These are phyloP conservation scores for Cyclotella baltica DNA, from an alignment of 108 stramenopile species.

Conservation along the genomic window DNA sequence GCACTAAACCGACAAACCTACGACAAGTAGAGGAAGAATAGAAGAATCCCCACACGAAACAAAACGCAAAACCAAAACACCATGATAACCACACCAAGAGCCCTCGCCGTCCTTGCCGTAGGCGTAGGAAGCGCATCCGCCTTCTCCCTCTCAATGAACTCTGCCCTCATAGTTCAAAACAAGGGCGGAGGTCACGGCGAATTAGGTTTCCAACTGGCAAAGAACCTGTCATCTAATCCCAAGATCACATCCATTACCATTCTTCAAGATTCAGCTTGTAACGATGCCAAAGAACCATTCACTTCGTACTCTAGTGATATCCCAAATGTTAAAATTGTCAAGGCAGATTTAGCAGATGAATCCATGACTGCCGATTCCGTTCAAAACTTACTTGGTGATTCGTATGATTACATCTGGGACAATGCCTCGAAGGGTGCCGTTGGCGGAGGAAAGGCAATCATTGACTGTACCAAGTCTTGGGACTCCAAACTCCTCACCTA, in stretches of 20 bases:
- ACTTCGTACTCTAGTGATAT: conserved; percentile 75
- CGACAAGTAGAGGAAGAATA: too few relatives aligned
- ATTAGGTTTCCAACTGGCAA: conserved; percentile 82
- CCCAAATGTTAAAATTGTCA: conserved; percentile 77
- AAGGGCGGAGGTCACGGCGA: conserved; percentile 91
- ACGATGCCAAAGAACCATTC: conserved; percentile 78
- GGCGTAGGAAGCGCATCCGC: conserved; percentile 26
- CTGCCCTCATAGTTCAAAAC: conserved; percentile 88
- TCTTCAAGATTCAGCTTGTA: conserved; percentile 84
- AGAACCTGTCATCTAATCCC: conserved; percentile 58
- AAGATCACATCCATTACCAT: conserved; percentile 87
- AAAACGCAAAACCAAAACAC: too few relatives aligned
- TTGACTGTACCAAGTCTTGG: conserved; percentile 76
- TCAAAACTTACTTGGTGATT: conserved; percentile 53
- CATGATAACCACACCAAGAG: conserved; percentile 22
- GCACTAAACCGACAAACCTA: too few relatives aligned
- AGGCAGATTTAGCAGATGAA: conserved; percentile 74
- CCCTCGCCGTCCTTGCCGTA: conserved; percentile 35
- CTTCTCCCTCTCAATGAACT: conserved; percentile 66
- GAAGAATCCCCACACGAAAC: too few relatives aligned
- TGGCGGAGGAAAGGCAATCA: conserved; percentile 73
- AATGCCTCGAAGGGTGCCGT: conserved; percentile 81
- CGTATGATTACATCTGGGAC: conserved; percentile 88
- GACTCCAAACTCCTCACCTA: conserved; percentile 76
- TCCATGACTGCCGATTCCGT: conserved; percentile 67